Base-by-base conservation (phyloP, 208 protist genomes). In the Trypanosoma boissoni region DNA sequence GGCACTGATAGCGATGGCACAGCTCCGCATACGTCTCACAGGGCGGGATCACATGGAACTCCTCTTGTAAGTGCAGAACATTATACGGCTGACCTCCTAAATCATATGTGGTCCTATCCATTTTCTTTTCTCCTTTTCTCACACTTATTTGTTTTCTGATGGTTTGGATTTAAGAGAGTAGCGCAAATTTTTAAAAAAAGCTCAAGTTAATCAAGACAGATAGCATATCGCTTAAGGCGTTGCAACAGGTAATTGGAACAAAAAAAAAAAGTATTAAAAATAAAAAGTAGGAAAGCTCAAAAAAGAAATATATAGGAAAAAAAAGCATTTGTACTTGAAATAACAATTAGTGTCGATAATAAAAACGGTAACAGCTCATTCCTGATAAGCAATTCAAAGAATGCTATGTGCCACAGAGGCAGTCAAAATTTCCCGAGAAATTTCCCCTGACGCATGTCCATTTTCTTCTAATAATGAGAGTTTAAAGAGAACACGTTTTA, bases 21-120 rank as follows among this genome's bases (percentile, higher is more conserved):
- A 88, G 52, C n/a, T 51, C 55, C 21, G 24, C 42, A 65, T 91
- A 91, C 9, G 76, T 72, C 29, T 77, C 78, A 1, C 70, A 58
- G 7, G 76, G 84, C 2, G 80, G 79, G 18, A 57, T 44, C 24
- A 54, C 66, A 28, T 59, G 78, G 45, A 78, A 86, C 41, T 76
- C 70, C 2, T 51, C 43, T 50, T 85, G 82, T 20, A 80, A 58
- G 46, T 68, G 60, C 14, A 54, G 50, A 7, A 78, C 72, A 42
- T 78, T 64, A 43, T 83, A 86, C 46, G 68, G 66, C 54, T 72
- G 28, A 2, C 42, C 46, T 3, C 51, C 64, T 16, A 31, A 18
- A 12, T 62, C 54, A 4, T 53, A 58, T n/a, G 49, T 27, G 12
- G 62, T 31, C n/a, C 27, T 42, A 18, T 61, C 73, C 9, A 37